Conservation (phyloP, 371 early-diverging fungal species). For the Basidiobolus meristosporus region DNA sequence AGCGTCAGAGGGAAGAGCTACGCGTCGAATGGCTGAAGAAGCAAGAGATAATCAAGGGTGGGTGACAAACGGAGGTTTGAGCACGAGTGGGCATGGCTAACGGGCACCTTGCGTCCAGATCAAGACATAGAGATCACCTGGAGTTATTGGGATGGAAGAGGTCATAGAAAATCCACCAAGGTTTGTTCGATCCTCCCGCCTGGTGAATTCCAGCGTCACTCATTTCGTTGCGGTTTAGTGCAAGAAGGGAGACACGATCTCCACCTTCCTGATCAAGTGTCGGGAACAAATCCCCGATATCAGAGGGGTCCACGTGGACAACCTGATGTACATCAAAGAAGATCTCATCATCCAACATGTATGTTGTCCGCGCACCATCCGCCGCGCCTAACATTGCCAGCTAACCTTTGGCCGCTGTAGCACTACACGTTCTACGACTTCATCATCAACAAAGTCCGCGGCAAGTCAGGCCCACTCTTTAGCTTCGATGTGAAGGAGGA, state of each 20-base stretch:
- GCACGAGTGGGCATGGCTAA: constrained; percentile 1
- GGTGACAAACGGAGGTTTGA: constrained; percentile 1
- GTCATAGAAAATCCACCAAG: constrained; percentile 69
- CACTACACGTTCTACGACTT: constrained; percentile 93
- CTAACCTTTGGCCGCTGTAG: constrained; percentile 13
- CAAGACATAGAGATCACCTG: constrained; percentile 68
- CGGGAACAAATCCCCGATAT: constrained; percentile 64
- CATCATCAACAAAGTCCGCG: constrained; percentile 85
- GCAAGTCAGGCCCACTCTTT: constrained; percentile 89
- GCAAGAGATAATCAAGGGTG: constrained; percentile 60
- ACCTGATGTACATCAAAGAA: constrained; percentile 83
- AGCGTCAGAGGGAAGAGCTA: constrained; percentile 50
- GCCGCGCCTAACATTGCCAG: neutral
- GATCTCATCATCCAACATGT: constrained; percentile 90
- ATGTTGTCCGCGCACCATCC: constrained; percentile 6
- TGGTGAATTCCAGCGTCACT: neutral
- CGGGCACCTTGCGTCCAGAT: constrained; percentile 1
- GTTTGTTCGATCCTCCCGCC: constrained; percentile 11
- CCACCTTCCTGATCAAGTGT: constrained; percentile 68
- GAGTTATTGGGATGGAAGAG: constrained; percentile 90
- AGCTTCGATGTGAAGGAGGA: constrained; percentile 88
- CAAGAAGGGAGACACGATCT: constrained; percentile 78
- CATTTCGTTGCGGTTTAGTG: constrained; percentile 17
- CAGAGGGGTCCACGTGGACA: constrained; percentile 65
- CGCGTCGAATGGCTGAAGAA: constrained; percentile 54